Base-by-base conservation (phyloP, 176 grass and related monocot species). In the Raddia guianensis region DNA sequence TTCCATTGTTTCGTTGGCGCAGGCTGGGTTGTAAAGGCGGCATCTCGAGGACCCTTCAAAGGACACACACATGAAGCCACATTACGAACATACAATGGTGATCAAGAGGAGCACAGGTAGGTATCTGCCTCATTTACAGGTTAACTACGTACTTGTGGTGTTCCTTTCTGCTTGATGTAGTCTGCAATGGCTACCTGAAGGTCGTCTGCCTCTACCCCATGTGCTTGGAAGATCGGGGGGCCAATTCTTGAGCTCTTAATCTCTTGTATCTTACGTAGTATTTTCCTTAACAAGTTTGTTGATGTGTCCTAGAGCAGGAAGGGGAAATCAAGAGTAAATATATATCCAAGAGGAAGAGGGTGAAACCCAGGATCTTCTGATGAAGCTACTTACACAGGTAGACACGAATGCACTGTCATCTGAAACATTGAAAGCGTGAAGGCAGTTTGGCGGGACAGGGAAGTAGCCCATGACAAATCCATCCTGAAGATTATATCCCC, bases 391-490 rank as follows among this genome's bases (percentile, higher is more conserved):
- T 84, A 93, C 88, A 7, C 69, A 84, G 18, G 82, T 61, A 68
- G 19, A 83, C 88, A 90, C 73, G 35, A 58, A 35, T 51, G 70
- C 46, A 66, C 78, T 81, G 34, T 70, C 82, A 61, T 93, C 88
- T 66, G 73, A 72, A 72, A 88, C 67, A 76, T 88, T 87, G 76
- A 72, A 73, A 55, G 70, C 72, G 9, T 49, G 77, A 33, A 93
- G 73, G 70, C 91, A 93, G 61, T 90, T 93, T 16, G 88, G 91
- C 63, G 88, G 88, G 66, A 93, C 79, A 58, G 78, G 81, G 13
- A 93, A 54, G 33, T 83, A 82, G 63, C 75, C 68, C 79, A 88
- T 80, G 53, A 93, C 73, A 76, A 72, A 88, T 69, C 91, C 91
- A 67, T 74, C 83, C 65, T 90, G 91, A 54, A 68, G 91, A 80